These are phyloP conservation scores for Planoprotostelium fungivorum DNA, from an alignment of 78 protist species.

Conservation along the genomic window DNA sequence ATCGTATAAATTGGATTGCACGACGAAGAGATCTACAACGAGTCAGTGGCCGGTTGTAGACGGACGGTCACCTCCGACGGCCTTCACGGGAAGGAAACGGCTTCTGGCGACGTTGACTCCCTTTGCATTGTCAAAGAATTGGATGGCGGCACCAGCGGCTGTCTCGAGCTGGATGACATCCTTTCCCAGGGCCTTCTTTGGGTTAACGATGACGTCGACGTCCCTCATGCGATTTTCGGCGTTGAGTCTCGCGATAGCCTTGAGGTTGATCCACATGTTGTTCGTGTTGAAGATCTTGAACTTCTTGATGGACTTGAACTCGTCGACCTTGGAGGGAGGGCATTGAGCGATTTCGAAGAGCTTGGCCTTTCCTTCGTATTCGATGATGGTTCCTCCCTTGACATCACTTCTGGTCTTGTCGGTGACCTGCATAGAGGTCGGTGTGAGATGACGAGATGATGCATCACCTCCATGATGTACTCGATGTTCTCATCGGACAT, in stretches of 20 bases:
- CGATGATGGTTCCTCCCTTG: constrained; percentile 95
- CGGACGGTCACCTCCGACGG: constrained; percentile 23
- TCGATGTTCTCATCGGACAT: not conserved
- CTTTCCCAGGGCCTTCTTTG: constrained; percentile 77
- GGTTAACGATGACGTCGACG: constrained; percentile 90
- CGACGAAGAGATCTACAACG: constrained; percentile 81
- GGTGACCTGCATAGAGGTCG: constrained; percentile 97
- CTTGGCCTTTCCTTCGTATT: constrained; percentile 60
- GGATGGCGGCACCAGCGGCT: constrained; percentile 96
- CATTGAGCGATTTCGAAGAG: constrained; percentile 94
- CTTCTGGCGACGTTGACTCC: constrained; percentile 91
- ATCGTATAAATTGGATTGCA: constrained; percentile 85
- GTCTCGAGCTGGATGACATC: constrained; percentile 94
- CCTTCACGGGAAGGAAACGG: constrained; percentile 97
- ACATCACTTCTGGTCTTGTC: constrained; percentile 94
- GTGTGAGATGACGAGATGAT: no score
- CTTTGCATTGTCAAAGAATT: constrained; percentile 70
- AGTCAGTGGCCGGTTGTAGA: not conserved
- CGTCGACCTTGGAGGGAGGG: constrained; percentile 75
- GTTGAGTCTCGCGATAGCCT: constrained; percentile 68
- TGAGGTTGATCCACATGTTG: constrained; percentile 92
- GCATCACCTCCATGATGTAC: no score
- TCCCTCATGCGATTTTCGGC: constrained; percentile 29
- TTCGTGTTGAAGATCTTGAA: constrained; percentile 97
- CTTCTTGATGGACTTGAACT: constrained; percentile 88